Percentiles rank a stretch among this genome's conserved stretches.
These are phyloP conservation scores for Eutypella sp. DNA, from an alignment of 2,329 filamentous ascomycete genomes.

Conservation along the genomic window DNA sequence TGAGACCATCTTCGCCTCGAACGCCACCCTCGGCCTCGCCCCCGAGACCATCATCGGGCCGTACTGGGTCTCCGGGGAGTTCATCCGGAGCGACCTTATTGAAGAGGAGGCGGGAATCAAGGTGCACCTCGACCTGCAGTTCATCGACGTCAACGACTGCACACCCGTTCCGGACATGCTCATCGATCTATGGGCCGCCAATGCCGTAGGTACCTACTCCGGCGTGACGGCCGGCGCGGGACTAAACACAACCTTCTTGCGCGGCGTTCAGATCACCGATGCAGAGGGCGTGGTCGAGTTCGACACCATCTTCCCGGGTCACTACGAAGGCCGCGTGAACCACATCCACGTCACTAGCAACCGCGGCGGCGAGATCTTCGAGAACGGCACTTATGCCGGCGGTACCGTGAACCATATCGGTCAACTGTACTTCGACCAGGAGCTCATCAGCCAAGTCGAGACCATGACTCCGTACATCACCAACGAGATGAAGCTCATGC, in stretches of 20 bases:
- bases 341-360: conserved; percentile 32
- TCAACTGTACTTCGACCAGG: conserved; percentile 57
- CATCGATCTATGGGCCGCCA: conserved; percentile 33
- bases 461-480: conserved; percentile 38
- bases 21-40: conserved; percentile 17
- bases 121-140: conserved; percentile 31
- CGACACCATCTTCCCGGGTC: conserved; percentile 38
- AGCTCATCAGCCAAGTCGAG: conserved; percentile 45
- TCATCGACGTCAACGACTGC: conserved; percentile 30
- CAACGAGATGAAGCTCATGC: conserved; percentile 37
- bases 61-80: conserved; percentile 26
- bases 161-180: conserved; percentile 24
- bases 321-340: conserved; percentile 36
- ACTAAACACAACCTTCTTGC: conserved; percentile 37
- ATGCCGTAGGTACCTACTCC: conserved; percentile 37
- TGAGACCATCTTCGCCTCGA: conserved; percentile 14
- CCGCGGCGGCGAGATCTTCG: conserved; percentile 27
- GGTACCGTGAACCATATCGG: conserved; percentile 51
- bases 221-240: conserved; percentile 29
- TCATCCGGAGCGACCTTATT: conserved; percentile 29
- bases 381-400: conserved; percentile 46
- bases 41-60: conserved; percentile 19
- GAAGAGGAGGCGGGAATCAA: conserved; percentile 30
- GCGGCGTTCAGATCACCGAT: conserved; percentile 39
- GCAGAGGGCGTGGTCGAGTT: conserved; percentile 36